Percentiles rank a stretch among this genome's conserved stretches.
These are phyloP conservation scores for Nakazawaea pomicola DNA, from an alignment of 805 yeast species.

Conservation along the genomic window DNA sequence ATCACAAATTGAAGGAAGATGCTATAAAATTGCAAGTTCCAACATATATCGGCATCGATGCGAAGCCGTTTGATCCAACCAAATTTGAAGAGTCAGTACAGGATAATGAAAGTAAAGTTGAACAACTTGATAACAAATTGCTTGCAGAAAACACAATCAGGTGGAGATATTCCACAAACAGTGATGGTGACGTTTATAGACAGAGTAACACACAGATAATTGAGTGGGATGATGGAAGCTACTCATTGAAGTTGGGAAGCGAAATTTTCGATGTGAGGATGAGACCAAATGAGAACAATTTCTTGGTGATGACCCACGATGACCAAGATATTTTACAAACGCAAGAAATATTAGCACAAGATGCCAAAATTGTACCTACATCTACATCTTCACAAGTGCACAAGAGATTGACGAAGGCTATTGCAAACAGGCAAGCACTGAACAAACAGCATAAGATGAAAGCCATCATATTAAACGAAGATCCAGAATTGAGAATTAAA, in stretches of 20 bases:
- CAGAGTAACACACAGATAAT: constrained; percentile 88
- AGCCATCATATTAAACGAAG: constrained; percentile 48
- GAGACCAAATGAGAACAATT: constrained; percentile 63
- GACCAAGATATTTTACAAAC: constrained; percentile 67
- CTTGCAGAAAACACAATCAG: constrained; percentile 82
- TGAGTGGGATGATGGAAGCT: constrained; percentile 91
- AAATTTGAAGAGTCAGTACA: constrained; percentile 35
- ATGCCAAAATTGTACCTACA: constrained; percentile 79
- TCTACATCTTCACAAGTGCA: constrained; percentile 87
- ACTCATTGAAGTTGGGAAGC: constrained; percentile 79
- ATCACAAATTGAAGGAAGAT: constrained; percentile 28
- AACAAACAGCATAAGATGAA: constrained; percentile 43
- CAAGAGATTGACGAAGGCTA: constrained; percentile 68
- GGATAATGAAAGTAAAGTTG: constrained; percentile 37
- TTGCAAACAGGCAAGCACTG: constrained; percentile 41
- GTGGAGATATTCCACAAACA: constrained; percentile 85
- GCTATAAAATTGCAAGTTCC: constrained; percentile 61
- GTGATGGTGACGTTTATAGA: constrained; percentile 66
- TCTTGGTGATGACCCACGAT: constrained; percentile 66
- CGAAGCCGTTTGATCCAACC: constrained; percentile 79
- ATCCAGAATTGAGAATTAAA: constrained; percentile 67
- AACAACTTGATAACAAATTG: constrained; percentile 56
- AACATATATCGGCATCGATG: constrained; percentile 74
- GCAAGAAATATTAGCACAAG: constrained; percentile 57
- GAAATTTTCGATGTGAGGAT: constrained; percentile 79